Percentiles rank a stretch among this genome's conserved stretches.
phyloP scores from a whole-genome alignment of 148 eudicot species.

The Nepenthes mirabilis region DNA sequence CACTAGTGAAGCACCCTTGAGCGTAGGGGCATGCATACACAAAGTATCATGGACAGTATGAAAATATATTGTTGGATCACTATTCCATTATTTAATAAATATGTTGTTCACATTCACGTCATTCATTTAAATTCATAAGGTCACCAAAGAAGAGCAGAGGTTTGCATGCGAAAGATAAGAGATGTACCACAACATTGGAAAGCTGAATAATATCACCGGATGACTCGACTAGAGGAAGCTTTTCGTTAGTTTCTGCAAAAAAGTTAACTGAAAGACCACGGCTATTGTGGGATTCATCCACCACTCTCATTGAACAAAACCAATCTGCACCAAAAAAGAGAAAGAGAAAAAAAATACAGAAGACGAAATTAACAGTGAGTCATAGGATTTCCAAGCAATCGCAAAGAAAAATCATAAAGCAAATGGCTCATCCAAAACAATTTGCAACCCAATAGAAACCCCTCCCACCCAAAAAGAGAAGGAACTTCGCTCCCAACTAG shows the following conservation, averaged over 20 bases:
- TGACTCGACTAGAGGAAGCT: conserved; percentile 54
- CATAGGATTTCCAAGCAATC: not conserved
- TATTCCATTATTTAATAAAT: too few species aligned
- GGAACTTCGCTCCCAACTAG: too few species aligned
- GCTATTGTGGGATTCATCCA: conserved; percentile 52
- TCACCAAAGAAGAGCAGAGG: not conserved
- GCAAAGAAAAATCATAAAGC: not conserved
- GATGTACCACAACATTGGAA: conserved; percentile 37
- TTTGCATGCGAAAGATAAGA: not conserved
- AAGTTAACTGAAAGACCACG: conserved; percentile 49
- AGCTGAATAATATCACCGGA: conserved; percentile 62
- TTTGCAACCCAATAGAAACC: too few species aligned
- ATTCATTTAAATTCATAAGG: not conserved
- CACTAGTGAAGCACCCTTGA: too few species aligned
- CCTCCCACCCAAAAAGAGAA: too few species aligned
- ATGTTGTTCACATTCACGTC: too few species aligned
- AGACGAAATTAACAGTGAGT: not conserved
- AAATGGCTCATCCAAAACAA: too few species aligned
- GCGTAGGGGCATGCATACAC: too few species aligned
- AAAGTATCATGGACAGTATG: too few species aligned
- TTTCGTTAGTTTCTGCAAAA: conserved; percentile 47
- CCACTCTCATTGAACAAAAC: conserved; percentile 42
- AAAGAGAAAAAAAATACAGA: not conserved
- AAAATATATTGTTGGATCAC: too few species aligned
- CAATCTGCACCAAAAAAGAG: conserved; percentile 34